These are phyloP conservation scores for Colletotrichum limetticola DNA, from an alignment of 2,329 filamentous ascomycete species.

Conservation along the genomic window DNA sequence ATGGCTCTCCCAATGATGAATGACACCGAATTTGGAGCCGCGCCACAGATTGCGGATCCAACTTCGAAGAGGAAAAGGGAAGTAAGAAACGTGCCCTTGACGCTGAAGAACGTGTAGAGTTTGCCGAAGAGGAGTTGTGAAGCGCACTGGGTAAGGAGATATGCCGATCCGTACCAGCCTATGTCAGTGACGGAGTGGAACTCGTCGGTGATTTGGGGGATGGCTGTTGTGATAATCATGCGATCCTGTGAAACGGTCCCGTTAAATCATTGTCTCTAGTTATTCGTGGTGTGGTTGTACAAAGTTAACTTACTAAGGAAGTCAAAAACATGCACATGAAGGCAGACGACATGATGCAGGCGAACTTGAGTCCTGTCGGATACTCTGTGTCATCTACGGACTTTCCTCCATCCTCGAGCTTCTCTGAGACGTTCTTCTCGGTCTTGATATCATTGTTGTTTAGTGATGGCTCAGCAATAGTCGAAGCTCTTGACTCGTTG, in stretches of 20 bases:
- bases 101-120: constrained; percentile 41
- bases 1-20: constrained; percentile 51
- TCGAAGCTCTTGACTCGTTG: background rate
- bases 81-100: constrained; percentile 41
- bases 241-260: constrained; percentile 46
- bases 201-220: constrained; percentile 44
- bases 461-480: background rate
- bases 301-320: constrained; percentile 34
- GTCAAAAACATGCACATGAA: constrained; percentile 40
- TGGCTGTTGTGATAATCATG: constrained; percentile 59
- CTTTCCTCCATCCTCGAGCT: background rate
- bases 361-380: background rate
- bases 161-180: constrained; percentile 43
- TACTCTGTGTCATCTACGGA: background rate
- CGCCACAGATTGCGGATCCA: constrained; percentile 45
- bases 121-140: constrained; percentile 44
- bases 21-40: constrained; percentile 42
- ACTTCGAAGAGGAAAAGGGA: constrained; percentile 41
- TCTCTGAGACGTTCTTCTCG: background rate
- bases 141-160: constrained; percentile 40
- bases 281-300: background rate
- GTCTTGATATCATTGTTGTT: background rate
- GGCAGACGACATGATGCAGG: constrained; percentile 37
- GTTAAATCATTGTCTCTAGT: background rate
- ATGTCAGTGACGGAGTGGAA: constrained; percentile 42